These are phyloP conservation scores for Cytospora chrysosperma DNA, from an alignment of 2,329 filamentous ascomycete species.

Conservation along the genomic window DNA sequence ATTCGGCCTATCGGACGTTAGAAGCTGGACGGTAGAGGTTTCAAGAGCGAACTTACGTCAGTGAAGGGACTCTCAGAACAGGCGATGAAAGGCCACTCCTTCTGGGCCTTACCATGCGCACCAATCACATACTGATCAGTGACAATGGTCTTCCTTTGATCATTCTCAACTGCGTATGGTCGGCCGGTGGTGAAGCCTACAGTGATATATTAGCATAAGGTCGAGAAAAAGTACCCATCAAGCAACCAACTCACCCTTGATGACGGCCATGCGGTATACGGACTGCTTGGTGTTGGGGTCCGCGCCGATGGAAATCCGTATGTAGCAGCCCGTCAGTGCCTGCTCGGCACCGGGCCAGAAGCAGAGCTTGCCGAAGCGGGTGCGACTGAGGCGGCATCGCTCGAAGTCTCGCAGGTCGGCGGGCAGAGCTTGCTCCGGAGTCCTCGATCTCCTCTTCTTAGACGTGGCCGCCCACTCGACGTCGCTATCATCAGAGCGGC, in stretches of 20 bases:
- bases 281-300: slow-evolving; percentile 70
- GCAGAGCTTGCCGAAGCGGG: slow-evolving; percentile 85
- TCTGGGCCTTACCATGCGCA: slow-evolving; percentile 78
- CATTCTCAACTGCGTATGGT: slow-evolving; percentile 77
- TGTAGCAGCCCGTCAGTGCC: slow-evolving; percentile 79
- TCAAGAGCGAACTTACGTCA: slow-evolving; percentile 56
- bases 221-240: neutral
- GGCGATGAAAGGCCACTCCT: slow-evolving; percentile 85
- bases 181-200: slow-evolving; percentile 74
- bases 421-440: slow-evolving; percentile 64
- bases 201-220: slow-evolving; percentile 28
- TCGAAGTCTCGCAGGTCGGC: slow-evolving; percentile 80
- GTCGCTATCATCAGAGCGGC: slow-evolving; percentile 65
- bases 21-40: neutral
- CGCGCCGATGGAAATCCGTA: slow-evolving; percentile 78
- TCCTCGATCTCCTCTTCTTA: slow-evolving; percentile 48
- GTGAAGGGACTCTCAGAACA: slow-evolving; percentile 84
- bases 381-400: slow-evolving; percentile 77
- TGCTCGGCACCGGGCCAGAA: slow-evolving; percentile 89
- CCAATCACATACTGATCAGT: slow-evolving; percentile 84
- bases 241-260: slow-evolving; percentile 66
- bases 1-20: slow-evolving; percentile 59
- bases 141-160: slow-evolving; percentile 72
- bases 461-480: slow-evolving; percentile 68
- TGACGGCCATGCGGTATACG: slow-evolving; percentile 82